Base-by-base conservation (phyloP, 2,329 filamentous ascomycete species). In the Aspergillus fructus region DNA sequence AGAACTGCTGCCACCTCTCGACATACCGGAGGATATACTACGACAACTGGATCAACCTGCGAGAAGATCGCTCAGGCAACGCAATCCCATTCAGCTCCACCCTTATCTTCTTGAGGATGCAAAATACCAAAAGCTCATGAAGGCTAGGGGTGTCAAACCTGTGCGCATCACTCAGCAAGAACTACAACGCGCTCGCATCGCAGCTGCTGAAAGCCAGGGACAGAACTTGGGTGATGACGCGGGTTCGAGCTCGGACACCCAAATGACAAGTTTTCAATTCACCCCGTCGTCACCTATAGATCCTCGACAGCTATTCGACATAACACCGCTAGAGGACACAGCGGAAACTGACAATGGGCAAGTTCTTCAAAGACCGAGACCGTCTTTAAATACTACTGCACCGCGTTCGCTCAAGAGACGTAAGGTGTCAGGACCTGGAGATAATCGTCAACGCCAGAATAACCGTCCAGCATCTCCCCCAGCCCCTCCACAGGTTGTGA, bases 21-120 rank as follows among this genome's bases (percentile, higher is more conserved):
- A 73, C 13, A 64, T 73, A 11, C 62, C 66, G 0, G 66, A 69
- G 12, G 67, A 71, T 9, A 50, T 72, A 17, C 27, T 71, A 46
- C 62, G 53, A 24, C 64, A 72, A 55, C 24, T 68, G 33, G 57
- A 61, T 27, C 67, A 64, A 33, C 68, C 68, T 15, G 49, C 55
- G n/a, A 66, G 70, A 57, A 70, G 75, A 55, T 67, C 66, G 4
- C 65, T 81, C 21, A 71, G 79, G 51, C 70, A 77, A 55, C 74
- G 79, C 40, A 79, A 78, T 61, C 74, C 77, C 7, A 80, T 80
- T 49, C 79, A 81, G 54, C 59, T 80, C 27, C 77, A 81, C 59
- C 79, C 79, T 2, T 81, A 81, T 56, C 64, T 74, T 1, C 62
- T 80, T 15, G 79, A 81, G 59, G 69, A 74, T 58, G 77, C 77